Evolutionary conservation across 2,329 filamentous ascomycete species (phyloP).

Genomic region (Grosmannia clavigera): DNA sequence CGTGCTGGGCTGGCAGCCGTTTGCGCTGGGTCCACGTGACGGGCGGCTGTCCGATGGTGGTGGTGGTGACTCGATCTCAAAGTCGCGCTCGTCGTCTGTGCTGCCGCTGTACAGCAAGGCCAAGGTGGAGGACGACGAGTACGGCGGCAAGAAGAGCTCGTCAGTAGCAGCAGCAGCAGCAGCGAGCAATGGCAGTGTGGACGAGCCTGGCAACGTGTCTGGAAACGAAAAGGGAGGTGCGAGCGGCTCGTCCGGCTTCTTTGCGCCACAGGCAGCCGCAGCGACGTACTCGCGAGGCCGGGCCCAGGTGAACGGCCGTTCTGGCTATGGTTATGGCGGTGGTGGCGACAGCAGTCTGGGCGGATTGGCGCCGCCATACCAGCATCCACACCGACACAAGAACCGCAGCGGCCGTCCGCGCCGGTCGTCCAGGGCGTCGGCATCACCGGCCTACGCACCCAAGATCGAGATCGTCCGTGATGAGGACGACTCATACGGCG

Average conservation of each 20-base stretch:
- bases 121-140: conserved; percentile 37
- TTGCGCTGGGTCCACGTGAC: conserved; percentile 33
- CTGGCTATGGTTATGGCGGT: background rate
- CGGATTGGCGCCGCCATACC: background rate
- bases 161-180: conserved; percentile 23
- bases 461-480: conserved; percentile 11
- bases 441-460: background rate
- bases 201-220: conserved; percentile 22
- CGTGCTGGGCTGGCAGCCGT: conserved; percentile 37
- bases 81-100: background rate
- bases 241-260: conserved; percentile 20
- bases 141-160: conserved; percentile 11
- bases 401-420: background rate
- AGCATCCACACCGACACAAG: background rate
- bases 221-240: conserved; percentile 10
- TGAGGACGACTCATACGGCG: conserved; percentile 4
- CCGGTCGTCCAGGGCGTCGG: background rate
- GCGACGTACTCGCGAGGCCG: conserved; percentile 16
- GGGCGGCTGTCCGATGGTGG: conserved; percentile 1
- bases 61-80: too few relatives aligned
- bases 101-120: conserved; percentile 39
- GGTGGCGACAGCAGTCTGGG: too few relatives aligned
- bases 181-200: conserved; percentile 29
- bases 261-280: conserved; percentile 14
- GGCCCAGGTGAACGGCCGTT: conserved; percentile 9